A percentile compares a stretch with the other conserved stretches of the same genome.
These are phyloP conservation scores for Beauveria medogensis DNA, from an alignment of 2,329 filamentous ascomycete species.

Conservation along the genomic window DNA sequence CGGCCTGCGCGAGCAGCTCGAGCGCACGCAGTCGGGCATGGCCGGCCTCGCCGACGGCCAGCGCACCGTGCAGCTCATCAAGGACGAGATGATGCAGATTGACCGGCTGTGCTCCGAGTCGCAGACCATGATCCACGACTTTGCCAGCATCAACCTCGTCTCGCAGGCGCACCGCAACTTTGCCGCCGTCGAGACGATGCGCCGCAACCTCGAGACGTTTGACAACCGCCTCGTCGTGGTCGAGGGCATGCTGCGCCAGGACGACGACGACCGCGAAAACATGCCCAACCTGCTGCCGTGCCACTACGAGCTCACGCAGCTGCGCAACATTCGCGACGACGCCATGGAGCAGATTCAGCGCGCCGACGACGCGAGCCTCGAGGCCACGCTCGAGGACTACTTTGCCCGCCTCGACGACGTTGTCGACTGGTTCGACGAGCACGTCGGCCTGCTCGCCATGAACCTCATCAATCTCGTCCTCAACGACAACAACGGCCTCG, in stretches of 20 bases:
- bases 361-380: conserved; percentile 63
- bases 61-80: conserved; percentile 84
- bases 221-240: conserved; percentile 67
- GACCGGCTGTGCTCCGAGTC: conserved; percentile 95
- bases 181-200: conserved; percentile 87
- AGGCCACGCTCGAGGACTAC: conserved; percentile 80
- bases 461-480: conserved; percentile 85
- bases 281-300: conserved; percentile 86
- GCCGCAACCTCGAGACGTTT: conserved; percentile 80
- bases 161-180: conserved; percentile 97
- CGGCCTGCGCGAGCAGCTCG: conserved; percentile 84
- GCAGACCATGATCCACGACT: conserved; percentile 95
- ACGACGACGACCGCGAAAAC: conserved; percentile 77
- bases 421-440: conserved; percentile 92
- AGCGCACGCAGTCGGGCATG: conserved; percentile 92
- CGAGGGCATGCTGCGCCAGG: conserved; percentile 70
- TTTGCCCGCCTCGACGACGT: conserved; percentile 80
- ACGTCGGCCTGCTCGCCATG: conserved; percentile 79
- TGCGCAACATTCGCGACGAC: conserved; percentile 91
- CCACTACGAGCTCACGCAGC: conserved; percentile 84
- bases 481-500: conserved; percentile 76
- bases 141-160: conserved; percentile 83
- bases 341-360: conserved; percentile 92
- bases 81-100: conserved; percentile 98
- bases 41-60: conserved; percentile 81